These are phyloP conservation scores for Pholiota conissans DNA, from an alignment of 768 basidiomycete species.

Conservation along the genomic window DNA sequence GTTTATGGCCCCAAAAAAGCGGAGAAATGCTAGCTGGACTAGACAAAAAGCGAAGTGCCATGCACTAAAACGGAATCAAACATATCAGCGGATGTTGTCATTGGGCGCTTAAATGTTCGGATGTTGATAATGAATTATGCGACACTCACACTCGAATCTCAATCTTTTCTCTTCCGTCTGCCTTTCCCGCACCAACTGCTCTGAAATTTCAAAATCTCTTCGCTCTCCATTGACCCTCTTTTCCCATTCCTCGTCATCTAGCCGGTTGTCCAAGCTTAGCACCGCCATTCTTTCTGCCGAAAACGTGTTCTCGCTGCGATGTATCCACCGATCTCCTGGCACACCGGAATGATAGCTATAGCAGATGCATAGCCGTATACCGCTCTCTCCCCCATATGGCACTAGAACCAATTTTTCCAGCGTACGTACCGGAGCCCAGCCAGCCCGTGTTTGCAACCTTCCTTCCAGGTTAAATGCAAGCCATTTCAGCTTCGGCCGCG, in stretches of 20 bases:
- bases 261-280: conserved; percentile 5
- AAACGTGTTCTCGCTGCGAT: conserved; percentile 11
- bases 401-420: conserved; percentile 6
- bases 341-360: conserved; percentile 2
- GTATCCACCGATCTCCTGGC: conserved; percentile 11
- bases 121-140: not conserved
- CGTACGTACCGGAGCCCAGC: conserved; percentile 1
- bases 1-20: too few relatives aligned
- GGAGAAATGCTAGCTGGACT: too few relatives aligned
- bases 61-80: not conserved
- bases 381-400: not conserved
- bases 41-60: not conserved
- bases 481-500: conserved; percentile 8
- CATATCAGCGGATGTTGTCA: not conserved
- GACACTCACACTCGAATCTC: not conserved
- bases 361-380: conserved; percentile 9
- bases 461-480: conserved; percentile 10
- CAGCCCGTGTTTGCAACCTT: not conserved
- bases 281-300: conserved; percentile 12
- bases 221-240: conserved; percentile 7
- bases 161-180: conserved; percentile 3
- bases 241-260: conserved; percentile 8
- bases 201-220: conserved; percentile 13
- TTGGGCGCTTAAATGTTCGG: not conserved
- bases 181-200: conserved; percentile 8